Base-by-base conservation (phyloP, 768 basidiomycete genomes). In the Asterophora parasitica region DNA sequence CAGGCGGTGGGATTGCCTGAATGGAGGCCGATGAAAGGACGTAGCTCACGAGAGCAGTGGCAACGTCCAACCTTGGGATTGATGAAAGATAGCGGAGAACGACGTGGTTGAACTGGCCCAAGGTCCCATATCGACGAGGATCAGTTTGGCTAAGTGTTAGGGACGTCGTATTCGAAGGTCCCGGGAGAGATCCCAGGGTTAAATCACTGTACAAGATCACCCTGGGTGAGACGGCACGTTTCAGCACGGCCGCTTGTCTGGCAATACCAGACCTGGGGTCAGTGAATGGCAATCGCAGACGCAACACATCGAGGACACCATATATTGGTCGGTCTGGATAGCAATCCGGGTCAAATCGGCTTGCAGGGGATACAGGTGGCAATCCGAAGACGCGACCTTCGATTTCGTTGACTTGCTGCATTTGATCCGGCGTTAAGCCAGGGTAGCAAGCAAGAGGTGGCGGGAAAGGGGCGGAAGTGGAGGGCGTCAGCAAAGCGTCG, bases 401-500 rank as follows among this genome's bases (percentile, higher is more conserved):
- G 30, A 85, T 59, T 12, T 63, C 46, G 55, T 73, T 72, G 41
- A 83, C 61, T 44, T 64, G 60, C 26, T 73, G 58, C 28, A 72
- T 51, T 51, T 77, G 71, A 10, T 64, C 49, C 10, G 62, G 41
- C 23, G 59, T 61, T 9, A 84, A 64, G 19, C 68, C 65, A n/a
- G 84, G 82, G 57, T 78, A 82, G 57, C 83, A 86, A 10, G 75
- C 70, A 1, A 82, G 58, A 0, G 83, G 80, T 9, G 80, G 76
- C 7, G 83, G 82, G 56, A 84, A 83, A 10, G 70, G 60, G 3
- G 64, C 52, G 12, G 69, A 58, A 4, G 73, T 52, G 11, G 75
- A 69, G 48, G 65, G 65, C 4, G 66, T 63, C 42, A 83, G 63
- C 13, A 81, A 57, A 23, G 64, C 62, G 12, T 66, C 59, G 27